Evolutionary conservation across 2,329 filamentous ascomycete species (phyloP).

Genomic region (Clonostachys chloroleuca): DNA sequence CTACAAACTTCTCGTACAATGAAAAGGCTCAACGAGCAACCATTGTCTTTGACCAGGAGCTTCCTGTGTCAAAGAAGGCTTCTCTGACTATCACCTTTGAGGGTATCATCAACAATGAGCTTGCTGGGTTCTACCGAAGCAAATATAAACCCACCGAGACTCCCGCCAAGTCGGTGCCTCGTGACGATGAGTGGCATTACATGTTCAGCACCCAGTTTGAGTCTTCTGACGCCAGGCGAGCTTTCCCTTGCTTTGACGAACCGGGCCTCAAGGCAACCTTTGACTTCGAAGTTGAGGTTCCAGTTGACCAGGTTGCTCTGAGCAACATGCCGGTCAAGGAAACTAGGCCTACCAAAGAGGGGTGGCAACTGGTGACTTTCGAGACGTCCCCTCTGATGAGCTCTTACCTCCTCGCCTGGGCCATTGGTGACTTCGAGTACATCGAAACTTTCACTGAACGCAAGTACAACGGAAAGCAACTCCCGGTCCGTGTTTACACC

Average conservation of each 20-base stretch:
- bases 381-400: slow-evolving; percentile 87
- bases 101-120: slow-evolving; percentile 81
- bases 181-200: slow-evolving; percentile 60
- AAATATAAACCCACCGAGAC: slow-evolving; percentile 82
- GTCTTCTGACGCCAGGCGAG: slow-evolving; percentile 87
- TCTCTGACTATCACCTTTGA: slow-evolving; percentile 68
- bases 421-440: slow-evolving; percentile 94
- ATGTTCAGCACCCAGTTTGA: slow-evolving; percentile 98
- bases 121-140: slow-evolving; percentile 91
- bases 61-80: slow-evolving; percentile 64
- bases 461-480: slow-evolving; percentile 83
- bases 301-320: slow-evolving; percentile 80
- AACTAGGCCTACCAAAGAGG: slow-evolving; percentile 51
- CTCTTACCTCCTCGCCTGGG: slow-evolving; percentile 89
- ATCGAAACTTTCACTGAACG: slow-evolving; percentile 87
- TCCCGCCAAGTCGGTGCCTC: slow-evolving; percentile 73
- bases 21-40: slow-evolving; percentile 79
- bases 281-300: slow-evolving; percentile 88
- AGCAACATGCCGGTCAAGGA: slow-evolving; percentile 94
- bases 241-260: slow-evolving; percentile 98
- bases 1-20: slow-evolving; percentile 73
- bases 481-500: slow-evolving; percentile 94
- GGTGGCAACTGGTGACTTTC: slow-evolving; percentile 73
- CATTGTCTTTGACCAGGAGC: slow-evolving; percentile 68
- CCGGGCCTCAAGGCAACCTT: slow-evolving; percentile 96